Percentiles rank a stretch among this genome's conserved stretches.
These are phyloP conservation scores for Boletus vinaceobasis DNA, from an alignment of 768 basidiomycete genomes.

Conservation along the genomic window DNA sequence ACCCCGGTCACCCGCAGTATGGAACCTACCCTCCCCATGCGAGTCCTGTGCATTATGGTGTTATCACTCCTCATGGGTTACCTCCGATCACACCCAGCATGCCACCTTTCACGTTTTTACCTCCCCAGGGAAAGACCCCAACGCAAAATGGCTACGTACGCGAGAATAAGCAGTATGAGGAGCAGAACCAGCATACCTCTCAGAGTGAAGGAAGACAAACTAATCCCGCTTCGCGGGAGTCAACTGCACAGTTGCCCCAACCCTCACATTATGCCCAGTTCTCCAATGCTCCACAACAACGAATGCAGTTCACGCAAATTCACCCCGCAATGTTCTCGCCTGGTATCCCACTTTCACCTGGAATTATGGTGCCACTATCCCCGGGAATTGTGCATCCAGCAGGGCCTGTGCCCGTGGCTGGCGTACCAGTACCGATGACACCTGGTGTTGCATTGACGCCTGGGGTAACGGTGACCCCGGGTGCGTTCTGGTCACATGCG, in stretches of 20 bases:
- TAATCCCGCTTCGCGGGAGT: constrained; percentile 7
- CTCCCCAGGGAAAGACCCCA: constrained; percentile 38
- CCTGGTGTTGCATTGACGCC: constrained; percentile 44
- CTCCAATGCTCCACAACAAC: constrained; percentile 15
- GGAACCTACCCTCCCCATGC: constrained; percentile 23
- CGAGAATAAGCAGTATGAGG: constrained; percentile 3
- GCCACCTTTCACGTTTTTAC: constrained; percentile 89
- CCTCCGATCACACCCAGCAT: constrained; percentile 96
- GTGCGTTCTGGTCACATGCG: constrained; percentile 66
- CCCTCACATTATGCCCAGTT: constrained; percentile 10
- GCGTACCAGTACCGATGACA: constrained; percentile 25
- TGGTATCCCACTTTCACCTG: constrained; percentile 31
- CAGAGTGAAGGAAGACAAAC: constrained; percentile 8
- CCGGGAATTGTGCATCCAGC: constrained; percentile 21
- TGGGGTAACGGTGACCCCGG: constrained; percentile 68
- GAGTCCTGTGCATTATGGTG: constrained; percentile 27
- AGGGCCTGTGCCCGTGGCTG: constrained; percentile 20
- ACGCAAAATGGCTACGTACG: constrained; percentile 17
- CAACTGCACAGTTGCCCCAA: constrained; percentile 4
- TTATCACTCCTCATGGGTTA: constrained; percentile 74
- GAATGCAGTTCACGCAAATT: constrained; percentile 23
- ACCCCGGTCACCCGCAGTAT: constrained; percentile 29
- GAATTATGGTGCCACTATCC: constrained; percentile 28
- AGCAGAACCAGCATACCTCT: background rate
- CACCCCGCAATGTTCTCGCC: constrained; percentile 29